Base-by-base conservation (phyloP, 192 early-diverging fungal genomes). In the Spizellomyces sp. region DNA sequence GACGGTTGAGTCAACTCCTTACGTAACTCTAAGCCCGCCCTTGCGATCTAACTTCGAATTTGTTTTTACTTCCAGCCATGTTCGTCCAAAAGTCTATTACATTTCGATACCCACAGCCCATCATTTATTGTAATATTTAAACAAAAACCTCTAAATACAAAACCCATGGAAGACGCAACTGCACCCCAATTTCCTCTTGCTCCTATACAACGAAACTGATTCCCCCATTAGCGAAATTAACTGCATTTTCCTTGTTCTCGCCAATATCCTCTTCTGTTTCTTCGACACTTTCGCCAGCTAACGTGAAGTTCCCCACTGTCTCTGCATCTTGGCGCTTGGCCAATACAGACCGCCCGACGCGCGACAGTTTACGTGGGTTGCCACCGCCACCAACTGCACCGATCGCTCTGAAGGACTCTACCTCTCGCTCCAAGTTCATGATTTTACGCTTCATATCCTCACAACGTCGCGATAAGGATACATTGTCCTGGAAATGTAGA, bases 141-240 rank as follows among this genome's bases (percentile, higher is more conserved):
- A 36, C 27, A 36, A 36, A 36, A 36, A 0, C 0, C 27, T 36
- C 27, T 36, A 36, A 36, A 36, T 36, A 36, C 27, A 36, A 36
- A 36, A 36, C 27, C 27, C 0, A 36, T 36, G 27, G 27, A 36
- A 36, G 27, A 36, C 27, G 27, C 27, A 36, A 3, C 27, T 36
- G 3, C 27, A 36, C 27, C 27, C 27, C 27, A 36, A 36, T 36
- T 36, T 36, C 27, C 27, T 2, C 27, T 36, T 56, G 22, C 45
- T 65, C 36, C 36, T 58, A 57, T 12, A 70, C 62, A 46, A 71
- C 70, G 58, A 71, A 71, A 58, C 70, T 71, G 21, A 71, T 9
- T 21, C 70, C 70, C 4, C 70, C 70, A 8, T 5, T 46, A 12
- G 61, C 21, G 36, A 36, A 62, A 14, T 9, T 12, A 6, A 64